Evolutionary conservation across 768 basidiomycete genomes (phyloP), one percentile per base, ranked within the genome.

Genomic region (Psilocybe cubensis): DNA sequence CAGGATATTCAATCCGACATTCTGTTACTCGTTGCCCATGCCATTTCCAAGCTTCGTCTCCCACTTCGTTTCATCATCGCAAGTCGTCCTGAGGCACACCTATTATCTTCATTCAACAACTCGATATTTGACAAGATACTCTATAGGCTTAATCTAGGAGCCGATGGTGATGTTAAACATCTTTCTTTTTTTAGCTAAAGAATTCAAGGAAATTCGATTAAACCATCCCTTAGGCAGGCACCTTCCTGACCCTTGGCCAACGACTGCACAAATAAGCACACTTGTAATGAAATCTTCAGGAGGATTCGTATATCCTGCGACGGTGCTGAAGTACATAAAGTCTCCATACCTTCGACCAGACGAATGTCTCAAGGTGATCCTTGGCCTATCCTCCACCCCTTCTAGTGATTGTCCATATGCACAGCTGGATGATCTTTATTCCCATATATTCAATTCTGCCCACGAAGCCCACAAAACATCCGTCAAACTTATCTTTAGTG

Each of bases 11-110:
- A 68, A 18, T 41, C 25, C 11, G 52, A 61, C n/a, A 49, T 70
- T 24, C 44, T 72, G 8, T 27, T 25, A 2, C 47, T 58, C 8
- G 54, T 69, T 25, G 49, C 31, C 0, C 18, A 20, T 9, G 29
- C 58, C 0, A 21, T 62, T 1, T n/a, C 51, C 8, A 18, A 17
- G 1, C 38, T 38, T 18, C n/a, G 18, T 3, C 47, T 65, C 10
- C 65, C 66, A 0, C 23, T 74, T 24, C 57, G 47, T 11, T 66
- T 72, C 46, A 31, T 73, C 20, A 60, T 73, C 40, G 54, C 63
- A 9, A 70, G 69, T 49, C 61, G 72, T 1, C 66, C 71, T 3
- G 73, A 73, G 46, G 50, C 59, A 3, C 57, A 66, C 17, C 60
- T 73, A 33, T 33, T 33, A 12, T 33, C 31, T 33, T 7, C 31